Conservation (phyloP, 2,329 filamentous ascomycete species). For the Fusarium protoensiforme region DNA sequence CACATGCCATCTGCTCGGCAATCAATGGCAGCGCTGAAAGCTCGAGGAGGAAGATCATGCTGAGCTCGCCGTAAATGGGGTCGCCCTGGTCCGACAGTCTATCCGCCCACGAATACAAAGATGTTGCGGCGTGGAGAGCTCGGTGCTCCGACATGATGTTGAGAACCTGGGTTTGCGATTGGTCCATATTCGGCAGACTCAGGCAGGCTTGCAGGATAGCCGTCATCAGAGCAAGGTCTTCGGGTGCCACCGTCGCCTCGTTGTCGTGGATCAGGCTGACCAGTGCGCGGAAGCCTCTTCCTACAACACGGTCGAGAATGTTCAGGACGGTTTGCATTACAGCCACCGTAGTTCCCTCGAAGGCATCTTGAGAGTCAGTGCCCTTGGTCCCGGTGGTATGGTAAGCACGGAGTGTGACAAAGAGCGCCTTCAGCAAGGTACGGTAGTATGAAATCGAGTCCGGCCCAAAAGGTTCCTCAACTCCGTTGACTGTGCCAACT, state of each 20-base stretch:
- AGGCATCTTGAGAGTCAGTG: conserved; percentile 46
- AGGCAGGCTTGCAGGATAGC: conserved; percentile 89
- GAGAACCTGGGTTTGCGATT: conserved; percentile 76
- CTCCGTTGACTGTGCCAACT: conserved; percentile 62
- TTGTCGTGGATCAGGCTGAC: conserved; percentile 85
- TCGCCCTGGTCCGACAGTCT: conserved; percentile 81
- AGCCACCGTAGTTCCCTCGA: conserved; percentile 53
- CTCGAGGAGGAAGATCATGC: conserved; percentile 87
- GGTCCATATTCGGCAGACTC: conserved; percentile 79
- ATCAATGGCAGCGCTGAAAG: conserved; percentile 83
- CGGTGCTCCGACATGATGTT: conserved; percentile 77
- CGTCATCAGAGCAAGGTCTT: conserved; percentile 88
- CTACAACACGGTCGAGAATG: conserved; percentile 82
- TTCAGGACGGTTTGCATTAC: conserved; percentile 76
- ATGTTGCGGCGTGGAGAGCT: conserved; percentile 82
- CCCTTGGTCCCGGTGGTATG: conserved; percentile 51
- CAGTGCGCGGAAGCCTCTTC: conserved; percentile 82
- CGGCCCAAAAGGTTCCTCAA: conserved; percentile 64
- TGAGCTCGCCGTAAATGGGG: conserved; percentile 93
- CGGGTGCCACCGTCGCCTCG: conserved; percentile 69
- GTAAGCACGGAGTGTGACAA: conserved; percentile 80
- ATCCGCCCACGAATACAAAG: conserved; percentile 94
- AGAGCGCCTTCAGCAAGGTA: conserved; percentile 84
- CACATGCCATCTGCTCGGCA: conserved; percentile 90
- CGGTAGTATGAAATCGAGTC: conserved; percentile 79